phyloP scores from a whole-genome alignment of 1,284 basidiomycete genomes.

The Cryptococcus wingfieldii region DNA sequence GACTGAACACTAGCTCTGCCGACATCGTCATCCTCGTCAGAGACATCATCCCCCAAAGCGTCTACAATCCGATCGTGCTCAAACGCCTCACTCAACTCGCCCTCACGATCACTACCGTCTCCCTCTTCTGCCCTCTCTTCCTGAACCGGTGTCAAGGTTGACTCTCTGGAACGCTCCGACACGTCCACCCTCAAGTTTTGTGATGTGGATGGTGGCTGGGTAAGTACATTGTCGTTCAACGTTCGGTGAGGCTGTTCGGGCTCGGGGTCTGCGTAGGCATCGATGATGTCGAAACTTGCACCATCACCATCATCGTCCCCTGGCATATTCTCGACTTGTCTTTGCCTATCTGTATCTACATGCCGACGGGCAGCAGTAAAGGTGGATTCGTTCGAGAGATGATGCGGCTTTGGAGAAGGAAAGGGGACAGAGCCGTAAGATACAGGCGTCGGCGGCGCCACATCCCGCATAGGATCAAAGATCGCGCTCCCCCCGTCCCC shows the following conservation, averaged over 20 bases:
- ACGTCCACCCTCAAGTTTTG: background rate
- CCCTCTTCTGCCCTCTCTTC: background rate
- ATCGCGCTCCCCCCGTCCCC: background rate
- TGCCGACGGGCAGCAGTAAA: too few relatives aligned
- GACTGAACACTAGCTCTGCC: background rate
- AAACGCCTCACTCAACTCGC: background rate
- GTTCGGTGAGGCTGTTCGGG: background rate
- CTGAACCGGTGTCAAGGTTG: background rate
- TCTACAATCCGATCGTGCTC: background rate
- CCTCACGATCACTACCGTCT: background rate
- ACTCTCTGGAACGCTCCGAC: background rate
- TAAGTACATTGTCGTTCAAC: too few relatives aligned
- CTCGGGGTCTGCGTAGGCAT: background rate
- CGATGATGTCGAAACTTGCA: slow-evolving; percentile 3
- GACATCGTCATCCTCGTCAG: too few relatives aligned
- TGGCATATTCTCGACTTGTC: background rate
- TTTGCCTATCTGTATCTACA: background rate
- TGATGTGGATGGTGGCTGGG: background rate
- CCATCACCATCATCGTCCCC: background rate
- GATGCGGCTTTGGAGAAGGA: background rate
- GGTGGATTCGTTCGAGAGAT: background rate
- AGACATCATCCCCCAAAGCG: background rate
- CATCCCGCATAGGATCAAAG: background rate
- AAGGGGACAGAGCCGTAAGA: background rate
- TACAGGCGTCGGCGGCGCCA: background rate